Evolutionary conservation across 1,284 basidiomycete genomes (phyloP), one percentile per base, ranked within the genome.

Genomic region (Sanghuangporus baumii): DNA sequence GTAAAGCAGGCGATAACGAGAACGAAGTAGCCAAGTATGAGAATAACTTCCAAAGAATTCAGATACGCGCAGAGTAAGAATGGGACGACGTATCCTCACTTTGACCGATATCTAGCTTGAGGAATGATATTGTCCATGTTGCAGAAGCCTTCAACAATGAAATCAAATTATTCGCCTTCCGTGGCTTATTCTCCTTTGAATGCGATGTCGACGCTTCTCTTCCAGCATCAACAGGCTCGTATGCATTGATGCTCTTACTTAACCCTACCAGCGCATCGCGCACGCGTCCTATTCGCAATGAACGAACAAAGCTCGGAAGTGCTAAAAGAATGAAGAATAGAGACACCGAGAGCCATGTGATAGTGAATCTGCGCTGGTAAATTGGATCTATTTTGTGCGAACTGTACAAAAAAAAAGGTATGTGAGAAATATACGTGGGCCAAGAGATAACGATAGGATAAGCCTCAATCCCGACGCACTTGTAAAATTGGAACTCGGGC

Each of bases 311-410:
- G 48, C 77, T 78, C 14, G 89, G 83, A 16, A 83, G 61, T 38
- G 85, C 79, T 14, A 80, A 58, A 3, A 87, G 51, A 9, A 87
- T 71, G 14, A 79, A 79, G 16, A 81, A 71, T 0, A 76, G 89
- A 12, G 87, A 74, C 8, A 80, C 78, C 1, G 82, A 78, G 0
- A 83, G 81, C 91, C 91, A 94, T 50, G 88, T 82, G 23, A 82
- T 82, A 0, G 88, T 87, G 75, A 93, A 93, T 67, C 81, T 86
- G 57, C 75, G 76, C 70, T 92, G 90, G 86, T 86, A 94, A 76
- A 80, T 78, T 0, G 91, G 91, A 71, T 93, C 92, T 55, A 81
- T 79, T n/a, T 78, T 77, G 71, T 92, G 91, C 0, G 91, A 91
- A 72, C 91, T 93, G 67, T 34, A 26, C 26, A 31, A 31, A 31